Base-by-base conservation (phyloP, 2,329 filamentous ascomycete species). In the Fusarium keratoplasticum region DNA sequence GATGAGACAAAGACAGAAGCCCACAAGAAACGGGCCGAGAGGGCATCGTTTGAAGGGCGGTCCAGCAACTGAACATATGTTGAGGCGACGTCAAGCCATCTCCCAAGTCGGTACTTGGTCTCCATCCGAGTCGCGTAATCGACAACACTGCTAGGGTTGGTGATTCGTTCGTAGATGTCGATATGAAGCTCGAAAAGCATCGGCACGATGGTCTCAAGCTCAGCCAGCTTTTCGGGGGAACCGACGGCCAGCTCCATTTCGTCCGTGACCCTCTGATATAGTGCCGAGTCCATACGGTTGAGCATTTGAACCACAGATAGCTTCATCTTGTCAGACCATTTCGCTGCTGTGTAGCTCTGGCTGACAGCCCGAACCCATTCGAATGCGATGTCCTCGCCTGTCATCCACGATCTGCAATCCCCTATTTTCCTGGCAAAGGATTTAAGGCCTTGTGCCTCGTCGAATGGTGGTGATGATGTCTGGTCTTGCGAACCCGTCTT, bases 171-270 rank as follows among this genome's bases (percentile, higher is more conserved):
- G 71, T 89, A 90, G 8, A 91, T 86, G 70, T 91, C 90, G 11
- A 92, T 83, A 67, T 91, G 88, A 6, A 92, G 84, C 76, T 92
- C 90, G 60, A 91, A 89, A 1, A 91, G 79, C 85, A 90, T 91
- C 61, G 90, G 86, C 3, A 88, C 82, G 6, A 90, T 82, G 2
- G 79, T 77, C 65, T 87, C 84, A 7, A 89, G 74, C 13, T 81
- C 80, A 2, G 73, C 69, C 16, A 84, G 70, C 20, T 68, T 72
- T 27, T 79, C 79, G 1, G 70, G 44, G 2, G 75, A 78, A 11
- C 70, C 77, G 36, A 77, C 27, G 33, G 64, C 71, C 20, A 82
- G 70, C 22, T 80, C 78, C 44, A 89, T 79, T 31, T 88, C 86
- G 27, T 85, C 79, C 2, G 82, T 78, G 22, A 89, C 81, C 13